These are phyloP conservation scores for Ormosia semicastrata DNA, from an alignment of 306 rosid species.

Conservation along the genomic window DNA sequence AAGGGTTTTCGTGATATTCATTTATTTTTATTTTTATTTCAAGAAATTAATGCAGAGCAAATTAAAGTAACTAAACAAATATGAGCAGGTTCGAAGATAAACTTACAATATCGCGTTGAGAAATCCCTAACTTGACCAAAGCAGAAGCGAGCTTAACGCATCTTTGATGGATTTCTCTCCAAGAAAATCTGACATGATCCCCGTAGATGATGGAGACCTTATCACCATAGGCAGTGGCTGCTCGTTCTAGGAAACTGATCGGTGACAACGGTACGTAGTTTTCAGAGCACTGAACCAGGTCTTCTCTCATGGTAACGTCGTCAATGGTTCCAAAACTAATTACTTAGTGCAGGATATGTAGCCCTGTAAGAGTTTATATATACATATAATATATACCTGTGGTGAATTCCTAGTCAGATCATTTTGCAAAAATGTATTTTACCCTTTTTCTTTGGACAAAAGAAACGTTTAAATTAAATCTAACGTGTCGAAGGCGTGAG, in stretches of 20 bases:
- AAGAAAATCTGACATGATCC: constrained; percentile 33
- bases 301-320: constrained; percentile 2
- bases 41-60: background rate
- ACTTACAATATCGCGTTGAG: constrained; percentile 57
- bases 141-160: constrained; percentile 62
- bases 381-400: too few species aligned
- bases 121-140: constrained; percentile 54
- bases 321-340: background rate
- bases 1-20: background rate
- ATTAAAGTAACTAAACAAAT: background rate
- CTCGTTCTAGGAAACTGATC: constrained; percentile 50
- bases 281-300: constrained; percentile 31
- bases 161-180: constrained; percentile 61
- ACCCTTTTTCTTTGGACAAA: background rate
- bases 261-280: constrained; percentile 58
- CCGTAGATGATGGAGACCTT: constrained; percentile 46
- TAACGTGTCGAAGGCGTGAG: background rate
- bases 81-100: background rate
- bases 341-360: background rate
- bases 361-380: too few species aligned
- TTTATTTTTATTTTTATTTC: background rate
- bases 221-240: constrained; percentile 47
- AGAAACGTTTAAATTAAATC: background rate
- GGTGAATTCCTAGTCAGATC: constrained; percentile 22
- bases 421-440: background rate